phyloP scores from a whole-genome alignment of 345 rosid genomes.

The Cardiospermum halicacabum region DNA sequence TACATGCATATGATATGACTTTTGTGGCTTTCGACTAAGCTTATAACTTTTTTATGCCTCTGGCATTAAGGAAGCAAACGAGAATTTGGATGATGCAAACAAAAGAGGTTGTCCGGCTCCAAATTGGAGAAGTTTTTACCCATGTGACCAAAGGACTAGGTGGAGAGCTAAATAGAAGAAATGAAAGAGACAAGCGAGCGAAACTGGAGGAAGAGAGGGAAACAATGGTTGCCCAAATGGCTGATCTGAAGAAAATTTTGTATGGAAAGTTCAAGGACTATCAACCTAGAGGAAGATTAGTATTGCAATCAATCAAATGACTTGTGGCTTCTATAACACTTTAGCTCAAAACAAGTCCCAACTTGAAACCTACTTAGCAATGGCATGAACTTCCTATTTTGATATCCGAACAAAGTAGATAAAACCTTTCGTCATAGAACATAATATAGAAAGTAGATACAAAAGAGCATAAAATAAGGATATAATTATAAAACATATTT shows the following conservation, averaged over 20 bases:
- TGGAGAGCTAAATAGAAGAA: conserved; percentile 74
- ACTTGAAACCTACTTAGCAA: no score
- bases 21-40: neutral
- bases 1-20: neutral
- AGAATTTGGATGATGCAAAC: conserved; percentile 87
- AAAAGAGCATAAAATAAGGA: no score
- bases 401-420: no score
- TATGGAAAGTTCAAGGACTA: conserved; percentile 83
- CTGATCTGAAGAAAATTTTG: conserved; percentile 72
- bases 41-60: neutral
- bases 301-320: neutral
- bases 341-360: no score
- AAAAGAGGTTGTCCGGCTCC: conserved; percentile 83
- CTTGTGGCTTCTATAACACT: neutral
- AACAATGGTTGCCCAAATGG: conserved; percentile 57
- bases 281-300: conserved; percentile 90
- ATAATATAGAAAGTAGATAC: no score
- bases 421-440: no score
- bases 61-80: conserved; percentile 59
- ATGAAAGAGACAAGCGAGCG: conserved; percentile 62
- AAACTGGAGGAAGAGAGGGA: conserved; percentile 74
- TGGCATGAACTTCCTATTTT: no score
- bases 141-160: conserved; percentile 79
- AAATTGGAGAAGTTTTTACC: conserved; percentile 90
- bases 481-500: no score